Base-by-base conservation (phyloP, 83 land plant species). In the Isoetes engelmannii region DNA sequence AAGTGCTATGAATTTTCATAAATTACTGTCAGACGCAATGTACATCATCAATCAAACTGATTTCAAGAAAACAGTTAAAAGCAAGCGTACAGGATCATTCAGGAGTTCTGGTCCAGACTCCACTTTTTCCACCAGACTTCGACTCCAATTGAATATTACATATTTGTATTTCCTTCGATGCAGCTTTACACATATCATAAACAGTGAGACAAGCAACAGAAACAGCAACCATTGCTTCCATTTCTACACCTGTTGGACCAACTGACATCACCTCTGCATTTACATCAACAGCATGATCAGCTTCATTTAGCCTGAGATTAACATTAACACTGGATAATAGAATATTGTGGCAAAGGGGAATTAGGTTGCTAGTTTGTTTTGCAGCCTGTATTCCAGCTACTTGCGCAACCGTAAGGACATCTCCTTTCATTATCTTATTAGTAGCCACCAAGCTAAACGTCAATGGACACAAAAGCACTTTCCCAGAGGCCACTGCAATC, bases 121-220 rank as follows among this genome's bases (percentile, higher is more conserved):
- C 93, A 67, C 90, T 90, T 73, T 94, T 90, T 5, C 99, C 99
- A 7, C 99, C 99, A 28, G 75, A 84, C 71, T 94, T 94, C 45
- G 71, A 70, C 61, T 86, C 82, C 9, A 94, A 79, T 45, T 74
- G 80, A 43, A 94, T 77, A 51, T 86, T 80, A 8, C 85, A 81
- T 13, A 94, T 88, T 48, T 65, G 67, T 18, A 94, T 86, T 57
- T 85, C 86, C 73, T 94, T 94, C 5, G 87, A 83, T 45, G 82
- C 92, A 57, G 97, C 97, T 65, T 94, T 94, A 70, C 99, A 94
- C 99, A 94, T 94, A 67, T 94, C 99, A 45, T 94, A 94, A n/a
- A 94, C 86, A 1, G 99, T 90, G 5, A 94, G 83, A 19, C 97
- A 89, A 56, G 99, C 97, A 53, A 94, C 78, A 7, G 84, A 75